These are phyloP conservation scores for Penicillium alfredii DNA, from an alignment of 495 filamentous ascomycete genomes.

Conservation along the genomic window DNA sequence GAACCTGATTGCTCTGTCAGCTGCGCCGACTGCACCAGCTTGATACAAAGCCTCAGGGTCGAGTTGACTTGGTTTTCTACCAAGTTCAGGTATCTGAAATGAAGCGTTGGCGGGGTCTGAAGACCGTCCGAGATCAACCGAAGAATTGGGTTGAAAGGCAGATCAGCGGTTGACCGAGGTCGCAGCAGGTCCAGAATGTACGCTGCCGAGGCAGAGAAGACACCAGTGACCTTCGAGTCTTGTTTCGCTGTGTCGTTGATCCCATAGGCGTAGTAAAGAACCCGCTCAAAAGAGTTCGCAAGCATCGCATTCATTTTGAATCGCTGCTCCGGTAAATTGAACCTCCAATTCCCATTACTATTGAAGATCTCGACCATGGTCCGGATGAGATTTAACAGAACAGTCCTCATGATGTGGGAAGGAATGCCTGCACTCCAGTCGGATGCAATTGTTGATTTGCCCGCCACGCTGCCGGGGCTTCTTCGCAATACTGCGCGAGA, in stretches of 20 bases:
- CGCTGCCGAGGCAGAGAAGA: conserved; percentile 61
- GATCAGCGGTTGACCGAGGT: conserved; percentile 56
- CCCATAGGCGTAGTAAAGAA: conserved; percentile 66
- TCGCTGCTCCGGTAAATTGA: conserved; percentile 58
- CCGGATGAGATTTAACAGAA: conserved; percentile 64
- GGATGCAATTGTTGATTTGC: conserved; percentile 46
- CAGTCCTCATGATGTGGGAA: conserved; percentile 66
- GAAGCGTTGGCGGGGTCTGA: conserved; percentile 56
- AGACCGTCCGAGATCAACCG: conserved; percentile 62
- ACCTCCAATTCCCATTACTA: conserved; percentile 77
- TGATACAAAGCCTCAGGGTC: conserved; percentile 59
- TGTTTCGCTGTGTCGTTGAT: conserved; percentile 54
- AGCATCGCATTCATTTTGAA: conserved; percentile 55
- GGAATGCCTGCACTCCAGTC: conserved; percentile 66
- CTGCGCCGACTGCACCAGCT: conserved; percentile 61
- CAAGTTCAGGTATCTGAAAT: conserved; percentile 48
- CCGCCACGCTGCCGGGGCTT: conserved; percentile 45
- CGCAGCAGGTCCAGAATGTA: conserved; percentile 74
- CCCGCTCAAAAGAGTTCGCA: conserved; percentile 59
- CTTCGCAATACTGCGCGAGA: conserved; percentile 65
- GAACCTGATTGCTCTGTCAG: conserved; percentile 54
- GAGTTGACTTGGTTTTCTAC: conserved; percentile 58
- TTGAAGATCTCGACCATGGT: conserved; percentile 75
- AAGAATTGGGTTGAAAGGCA: conserved; percentile 73
- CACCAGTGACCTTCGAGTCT: conserved; percentile 53